Percentiles rank a stretch among this genome's conserved stretches.
These are phyloP conservation scores for Nicotiana paniculata DNA, from an alignment of 257 asterid species.

Conservation along the genomic window DNA sequence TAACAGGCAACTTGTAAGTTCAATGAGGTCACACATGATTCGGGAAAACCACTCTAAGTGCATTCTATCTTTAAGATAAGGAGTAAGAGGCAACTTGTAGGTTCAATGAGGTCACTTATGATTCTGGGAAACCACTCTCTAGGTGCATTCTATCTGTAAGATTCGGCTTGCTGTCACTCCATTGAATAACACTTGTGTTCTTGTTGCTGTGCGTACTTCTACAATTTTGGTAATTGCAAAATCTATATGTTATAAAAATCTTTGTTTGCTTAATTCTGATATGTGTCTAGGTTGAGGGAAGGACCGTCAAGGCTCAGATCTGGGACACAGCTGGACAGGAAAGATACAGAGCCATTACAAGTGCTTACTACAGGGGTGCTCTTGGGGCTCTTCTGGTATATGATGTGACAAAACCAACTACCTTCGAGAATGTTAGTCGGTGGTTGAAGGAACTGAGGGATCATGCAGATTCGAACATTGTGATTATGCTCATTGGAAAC, in stretches of 20 bases:
- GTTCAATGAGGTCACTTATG: background rate
- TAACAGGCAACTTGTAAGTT: background rate
- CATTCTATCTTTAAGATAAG: background rate
- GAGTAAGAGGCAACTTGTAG: background rate
- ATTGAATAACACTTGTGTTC: background rate
- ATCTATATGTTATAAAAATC: background rate
- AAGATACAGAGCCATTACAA: conserved; percentile 93
- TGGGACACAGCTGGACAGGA: conserved; percentile 99
- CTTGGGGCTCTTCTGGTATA: conserved; percentile 92
- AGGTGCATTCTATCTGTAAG: background rate
- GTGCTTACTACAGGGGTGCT: conserved; percentile 96
- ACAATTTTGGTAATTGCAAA: background rate
- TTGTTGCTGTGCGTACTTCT: background rate
- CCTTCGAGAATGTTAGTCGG: conserved; percentile 80
- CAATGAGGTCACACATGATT: background rate
- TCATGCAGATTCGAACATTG: conserved; percentile 87
- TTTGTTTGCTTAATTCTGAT: background rate
- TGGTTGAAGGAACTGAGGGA: conserved; percentile 98
- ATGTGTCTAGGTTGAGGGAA: conserved; percentile 65
- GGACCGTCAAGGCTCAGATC: conserved; percentile 89
- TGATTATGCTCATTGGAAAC: conserved; percentile 85
- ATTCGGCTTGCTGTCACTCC: background rate
- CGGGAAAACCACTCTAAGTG: background rate
- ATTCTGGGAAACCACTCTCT: background rate
- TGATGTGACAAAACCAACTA: conserved; percentile 84